These are phyloP conservation scores for Scytalidium sp. DNA, from an alignment of 2,329 filamentous ascomycete genomes.

Conservation along the genomic window DNA sequence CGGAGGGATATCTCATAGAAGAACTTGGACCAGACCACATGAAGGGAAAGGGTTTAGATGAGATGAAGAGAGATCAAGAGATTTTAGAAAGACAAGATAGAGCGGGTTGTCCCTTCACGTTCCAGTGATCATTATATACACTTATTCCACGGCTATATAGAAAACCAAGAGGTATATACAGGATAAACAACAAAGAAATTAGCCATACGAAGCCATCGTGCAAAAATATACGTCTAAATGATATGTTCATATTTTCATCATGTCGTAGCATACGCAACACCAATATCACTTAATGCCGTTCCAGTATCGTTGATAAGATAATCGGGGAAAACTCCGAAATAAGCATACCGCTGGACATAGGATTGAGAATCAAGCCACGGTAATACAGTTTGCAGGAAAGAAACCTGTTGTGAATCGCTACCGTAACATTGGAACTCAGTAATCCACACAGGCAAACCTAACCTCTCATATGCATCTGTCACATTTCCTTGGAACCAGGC, in stretches of 20 bases:
- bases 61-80: conserved; percentile 14
- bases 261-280: conserved; percentile 11
- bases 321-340: conserved; percentile 28
- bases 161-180: too few relatives aligned
- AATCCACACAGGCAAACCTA: conserved; percentile 36
- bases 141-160: too few relatives aligned
- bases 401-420: conserved; percentile 26
- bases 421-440: conserved; percentile 38
- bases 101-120: conserved; percentile 18
- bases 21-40: conserved; percentile 19
- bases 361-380: conserved; percentile 38
- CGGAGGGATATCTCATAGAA: conserved; percentile 16
- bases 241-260: too few relatives aligned
- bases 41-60: conserved; percentile 15
- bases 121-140: conserved; percentile 19
- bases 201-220: too few relatives aligned
- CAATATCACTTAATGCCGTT: conserved; percentile 8
- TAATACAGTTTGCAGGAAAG: conserved; percentile 37
- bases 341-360: conserved; percentile 36
- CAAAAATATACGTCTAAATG: too few relatives aligned
- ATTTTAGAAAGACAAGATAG: conserved; percentile 6
- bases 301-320: conserved; percentile 23
- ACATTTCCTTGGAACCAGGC: conserved; percentile 40
- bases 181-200: too few relatives aligned
- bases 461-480: conserved; percentile 30